Evolutionary conservation across 2,329 filamentous ascomycete genomes (phyloP).

Genomic region (Penicillium thymicola): DNA sequence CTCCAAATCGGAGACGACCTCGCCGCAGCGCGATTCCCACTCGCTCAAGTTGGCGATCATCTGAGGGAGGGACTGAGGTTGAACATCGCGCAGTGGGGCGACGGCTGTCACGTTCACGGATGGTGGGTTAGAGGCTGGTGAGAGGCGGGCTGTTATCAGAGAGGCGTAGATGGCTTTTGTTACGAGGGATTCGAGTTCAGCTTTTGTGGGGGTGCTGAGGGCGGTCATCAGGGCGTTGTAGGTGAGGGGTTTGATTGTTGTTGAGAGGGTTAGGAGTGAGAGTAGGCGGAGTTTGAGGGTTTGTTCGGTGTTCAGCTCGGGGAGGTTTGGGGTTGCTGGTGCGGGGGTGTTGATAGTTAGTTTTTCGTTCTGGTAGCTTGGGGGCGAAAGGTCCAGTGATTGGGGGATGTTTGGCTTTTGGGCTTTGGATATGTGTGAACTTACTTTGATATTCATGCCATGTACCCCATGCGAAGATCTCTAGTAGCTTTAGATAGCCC

Average conservation of each 20-base stretch:
- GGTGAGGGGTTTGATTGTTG: conserved; percentile 63
- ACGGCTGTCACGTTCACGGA: conserved; percentile 75
- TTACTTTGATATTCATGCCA: conserved; percentile 70
- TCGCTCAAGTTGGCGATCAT: conserved; percentile 66
- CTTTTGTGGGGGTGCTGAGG: conserved; percentile 63
- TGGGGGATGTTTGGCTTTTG: background rate
- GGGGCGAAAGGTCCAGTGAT: background rate
- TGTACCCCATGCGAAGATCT: conserved; percentile 90
- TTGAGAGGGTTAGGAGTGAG: conserved; percentile 77
- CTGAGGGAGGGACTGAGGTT: conserved; percentile 65
- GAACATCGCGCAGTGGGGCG: conserved; percentile 80
- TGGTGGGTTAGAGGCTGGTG: conserved; percentile 75
- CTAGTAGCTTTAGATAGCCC: conserved; percentile 66
- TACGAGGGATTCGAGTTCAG: conserved; percentile 79
- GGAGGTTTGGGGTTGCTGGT: conserved; percentile 57
- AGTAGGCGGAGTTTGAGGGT: conserved; percentile 84
- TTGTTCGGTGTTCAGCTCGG: conserved; percentile 69
- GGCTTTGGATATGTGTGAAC: conserved; percentile 10
- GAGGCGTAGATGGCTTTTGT: conserved; percentile 84
- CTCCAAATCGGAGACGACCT: conserved; percentile 72
- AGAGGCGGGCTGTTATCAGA: conserved; percentile 76
- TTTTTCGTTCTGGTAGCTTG: background rate
- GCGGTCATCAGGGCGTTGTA: conserved; percentile 66
- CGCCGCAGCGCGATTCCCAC: conserved; percentile 77
- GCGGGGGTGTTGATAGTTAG: conserved; percentile 3